Conservation (phyloP, 2,329 filamentous ascomycete species). For the Calonectria pteridis region DNA sequence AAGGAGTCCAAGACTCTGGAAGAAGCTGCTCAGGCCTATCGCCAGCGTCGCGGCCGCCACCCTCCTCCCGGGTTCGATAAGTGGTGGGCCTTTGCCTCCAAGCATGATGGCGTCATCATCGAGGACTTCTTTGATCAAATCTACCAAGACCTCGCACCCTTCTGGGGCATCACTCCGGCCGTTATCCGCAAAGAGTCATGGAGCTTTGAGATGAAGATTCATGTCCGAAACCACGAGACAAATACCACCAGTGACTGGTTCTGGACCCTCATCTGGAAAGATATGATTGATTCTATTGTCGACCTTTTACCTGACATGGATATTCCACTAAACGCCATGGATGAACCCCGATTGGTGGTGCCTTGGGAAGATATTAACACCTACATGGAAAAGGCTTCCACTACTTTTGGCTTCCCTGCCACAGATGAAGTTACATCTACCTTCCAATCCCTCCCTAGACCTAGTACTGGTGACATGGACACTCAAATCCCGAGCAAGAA, state of each 20-base stretch:
- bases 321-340: constrained; percentile 75
- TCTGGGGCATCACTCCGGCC: constrained; percentile 65
- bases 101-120: constrained; percentile 66
- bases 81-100: constrained; percentile 69
- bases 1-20: constrained; percentile 63
- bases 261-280: constrained; percentile 69
- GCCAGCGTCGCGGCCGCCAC: constrained; percentile 69
- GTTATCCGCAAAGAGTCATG: constrained; percentile 64
- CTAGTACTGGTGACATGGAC: constrained; percentile 51
- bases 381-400: constrained; percentile 65
- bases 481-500: constrained; percentile 54
- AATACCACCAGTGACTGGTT: constrained; percentile 67
- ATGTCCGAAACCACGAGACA: constrained; percentile 65
- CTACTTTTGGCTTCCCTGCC: constrained; percentile 58
- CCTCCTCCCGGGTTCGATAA: constrained; percentile 73
- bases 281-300: constrained; percentile 66
- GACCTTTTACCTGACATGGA: constrained; percentile 75
- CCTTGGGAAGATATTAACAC: constrained; percentile 72
- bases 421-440: constrained; percentile 58
- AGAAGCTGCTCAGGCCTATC: constrained; percentile 69
- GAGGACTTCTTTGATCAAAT: constrained; percentile 76
- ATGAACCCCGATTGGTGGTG: constrained; percentile 74
- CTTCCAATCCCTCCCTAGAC: constrained; percentile 58
- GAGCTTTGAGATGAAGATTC: constrained; percentile 73
- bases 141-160: constrained; percentile 70